These are phyloP conservation scores for Trifolium repens DNA, from an alignment of 306 rosid genomes.

Conservation along the genomic window DNA sequence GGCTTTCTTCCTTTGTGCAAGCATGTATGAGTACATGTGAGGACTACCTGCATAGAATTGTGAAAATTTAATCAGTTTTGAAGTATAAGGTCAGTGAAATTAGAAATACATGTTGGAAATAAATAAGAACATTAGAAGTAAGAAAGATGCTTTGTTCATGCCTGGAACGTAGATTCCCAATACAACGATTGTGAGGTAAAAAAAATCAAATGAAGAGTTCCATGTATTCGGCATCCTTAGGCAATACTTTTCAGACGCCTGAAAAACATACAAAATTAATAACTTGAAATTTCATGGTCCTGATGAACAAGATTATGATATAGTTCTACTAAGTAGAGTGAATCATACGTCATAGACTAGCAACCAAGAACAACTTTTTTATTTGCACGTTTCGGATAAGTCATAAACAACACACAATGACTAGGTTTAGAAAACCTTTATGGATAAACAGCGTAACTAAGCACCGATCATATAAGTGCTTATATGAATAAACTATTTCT, in stretches of 20 bases:
- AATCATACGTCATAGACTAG: constrained; percentile 2
- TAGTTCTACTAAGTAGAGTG: constrained; percentile 19
- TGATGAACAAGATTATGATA: constrained; percentile 24
- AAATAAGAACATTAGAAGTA: neutral
- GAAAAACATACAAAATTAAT: constrained; percentile 38
- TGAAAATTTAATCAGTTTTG: constrained; percentile 37
- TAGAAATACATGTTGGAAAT: neutral
- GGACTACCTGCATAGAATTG: constrained; percentile 68
- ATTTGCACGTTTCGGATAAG: neutral
- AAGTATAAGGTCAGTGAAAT: neutral
- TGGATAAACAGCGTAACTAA: neutral
- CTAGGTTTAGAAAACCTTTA: neutral
- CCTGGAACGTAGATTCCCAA: constrained; percentile 77
- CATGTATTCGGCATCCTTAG: constrained; percentile 85
- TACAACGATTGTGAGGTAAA: constrained; percentile 49
- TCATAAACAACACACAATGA: neutral
- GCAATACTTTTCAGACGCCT: constrained; percentile 78
- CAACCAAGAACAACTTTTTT: neutral
- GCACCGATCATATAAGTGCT: neutral
- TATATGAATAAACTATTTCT: neutral
- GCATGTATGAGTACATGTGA: constrained; percentile 77
- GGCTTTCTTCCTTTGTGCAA: constrained; percentile 77
- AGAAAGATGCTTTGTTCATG: constrained; percentile 41
- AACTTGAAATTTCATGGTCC: constrained; percentile 25
- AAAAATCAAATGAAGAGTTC: constrained; percentile 79